Percentiles rank a stretch among this genome's conserved stretches.
These are phyloP conservation scores for Lanzia echinophila DNA, from an alignment of 2,329 filamentous ascomycete species.

Conservation along the genomic window DNA sequence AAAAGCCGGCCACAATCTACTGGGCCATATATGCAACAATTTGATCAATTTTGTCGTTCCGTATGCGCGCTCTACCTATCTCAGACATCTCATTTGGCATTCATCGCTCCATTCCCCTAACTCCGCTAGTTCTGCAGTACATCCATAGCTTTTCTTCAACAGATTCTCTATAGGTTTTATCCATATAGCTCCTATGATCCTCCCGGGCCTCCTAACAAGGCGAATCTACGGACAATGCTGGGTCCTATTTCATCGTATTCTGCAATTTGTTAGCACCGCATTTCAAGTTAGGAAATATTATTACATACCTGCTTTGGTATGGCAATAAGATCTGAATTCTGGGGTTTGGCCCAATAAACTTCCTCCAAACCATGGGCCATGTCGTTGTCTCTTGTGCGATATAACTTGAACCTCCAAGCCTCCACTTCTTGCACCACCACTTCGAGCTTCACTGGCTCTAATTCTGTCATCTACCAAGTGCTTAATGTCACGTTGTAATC, in stretches of 20 bases:
- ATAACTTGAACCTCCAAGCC: slow-evolving; percentile 96
- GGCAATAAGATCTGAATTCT: slow-evolving; percentile 97
- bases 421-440: slow-evolving; percentile 82
- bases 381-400: slow-evolving; percentile 92
- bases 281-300: not conserved
- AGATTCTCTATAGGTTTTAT: not conserved
- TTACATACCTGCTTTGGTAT: slow-evolving; percentile 62
- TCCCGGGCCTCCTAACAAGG: slow-evolving; percentile 85
- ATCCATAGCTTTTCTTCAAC: slow-evolving; percentile 4
- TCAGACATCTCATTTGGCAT: slow-evolving; percentile 1
- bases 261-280: slow-evolving; percentile 7
- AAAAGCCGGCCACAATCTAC: not conserved
- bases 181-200: slow-evolving; percentile 48
- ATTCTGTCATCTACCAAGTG: slow-evolving; percentile 92
- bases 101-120: slow-evolving; percentile 1
- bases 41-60: slow-evolving; percentile 6
- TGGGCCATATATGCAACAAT: not conserved
- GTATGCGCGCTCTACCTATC: not conserved
- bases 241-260: slow-evolving; percentile 89
- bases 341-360: slow-evolving; percentile 94
- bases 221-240: slow-evolving; percentile 92
- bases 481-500: slow-evolving; percentile 94
- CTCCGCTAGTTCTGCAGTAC: slow-evolving; percentile 6
- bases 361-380: slow-evolving; percentile 97
- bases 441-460: slow-evolving; percentile 82